These are phyloP conservation scores for Nigrograna mackinnonii DNA, from an alignment of 2,329 filamentous ascomycete species.

Conservation along the genomic window DNA sequence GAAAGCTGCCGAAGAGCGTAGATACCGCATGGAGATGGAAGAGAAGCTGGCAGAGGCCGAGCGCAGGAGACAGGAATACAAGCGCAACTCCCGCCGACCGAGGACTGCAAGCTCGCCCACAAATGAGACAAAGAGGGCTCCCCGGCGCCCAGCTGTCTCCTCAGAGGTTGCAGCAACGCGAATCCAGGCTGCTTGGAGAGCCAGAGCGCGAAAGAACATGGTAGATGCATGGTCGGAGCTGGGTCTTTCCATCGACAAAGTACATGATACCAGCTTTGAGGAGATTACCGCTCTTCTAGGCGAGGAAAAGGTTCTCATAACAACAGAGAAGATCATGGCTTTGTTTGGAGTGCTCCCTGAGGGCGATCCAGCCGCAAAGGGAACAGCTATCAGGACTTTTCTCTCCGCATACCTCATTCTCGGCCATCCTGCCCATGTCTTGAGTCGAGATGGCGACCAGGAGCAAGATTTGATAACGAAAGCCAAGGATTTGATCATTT, in stretches of 20 bases:
- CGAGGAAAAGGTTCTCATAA: conserved; percentile 66
- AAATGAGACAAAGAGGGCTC: conserved; percentile 44
- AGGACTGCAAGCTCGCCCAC: conserved; percentile 58
- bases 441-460: conserved; percentile 72
- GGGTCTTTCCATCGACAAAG: conserved; percentile 70
- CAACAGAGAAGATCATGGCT: conserved; percentile 68
- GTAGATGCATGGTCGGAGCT: conserved; percentile 69
- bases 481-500: conserved; percentile 74
- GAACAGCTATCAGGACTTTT: conserved; percentile 73
- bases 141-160: conserved; percentile 46
- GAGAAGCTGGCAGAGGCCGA: conserved; percentile 80
- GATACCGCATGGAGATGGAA: conserved; percentile 74
- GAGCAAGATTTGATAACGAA: conserved; percentile 76
- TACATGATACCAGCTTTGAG: conserved; percentile 73
- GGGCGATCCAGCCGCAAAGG: conserved; percentile 64
- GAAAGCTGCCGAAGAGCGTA: conserved; percentile 72
- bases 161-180: conserved; percentile 65
- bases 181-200: conserved; percentile 74
- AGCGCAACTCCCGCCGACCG: conserved; percentile 59
- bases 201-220: conserved; percentile 58
- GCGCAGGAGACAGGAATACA: conserved; percentile 63
- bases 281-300: conserved; percentile 71
- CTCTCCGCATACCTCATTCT: conserved; percentile 80
- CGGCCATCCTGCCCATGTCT: conserved; percentile 76
- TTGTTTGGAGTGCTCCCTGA: conserved; percentile 65